Evolutionary conservation across 305 asterid genomes (phyloP), one percentile per base, ranked within the genome.

Genomic region (Rubia tinctorum): DNA sequence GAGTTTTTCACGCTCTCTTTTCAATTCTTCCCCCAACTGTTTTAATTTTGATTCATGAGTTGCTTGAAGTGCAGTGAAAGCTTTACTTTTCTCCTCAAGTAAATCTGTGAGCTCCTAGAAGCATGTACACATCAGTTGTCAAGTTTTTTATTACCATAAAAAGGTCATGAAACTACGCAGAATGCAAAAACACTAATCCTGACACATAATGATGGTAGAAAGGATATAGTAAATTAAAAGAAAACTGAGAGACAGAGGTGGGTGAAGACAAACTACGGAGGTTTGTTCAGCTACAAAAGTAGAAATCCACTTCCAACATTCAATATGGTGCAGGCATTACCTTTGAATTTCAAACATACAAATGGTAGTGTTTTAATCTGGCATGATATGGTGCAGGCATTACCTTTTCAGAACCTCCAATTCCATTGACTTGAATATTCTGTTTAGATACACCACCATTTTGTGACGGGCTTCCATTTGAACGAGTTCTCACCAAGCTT

Each of bases 41-140:
- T 87, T 86, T 79, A 87, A 81, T 80, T 89, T 93, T 44, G 89
- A 77, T 72, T 87, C 97, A 78, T 87, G 89, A 71, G 85, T 80
- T 62, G 86, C 88, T 84, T 93, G 96, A 82, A 86, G 76, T 73
- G 81, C 78, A 61, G 88, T 77, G 73, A 85, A 80, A 71, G 95
- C 84, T 78, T 83, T 84, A 82, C 63, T 83, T 77, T 87, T 89
- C 74, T 89, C 96, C 75, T 88, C 97, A 78, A 82, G 78, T 71
- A 86, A 82, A 82, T 87, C 91, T 79, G 87, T 76, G 80, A 88
- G 83, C 85, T 95, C 98, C 99, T 93, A 89, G 81, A 89, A 83
- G 81, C 80, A 89, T 81, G 77, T 80, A 76, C 73, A 87, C 71
- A 81, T 85, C 81, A 71, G 77, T 78, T 75, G 80, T 85, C 80